Evolutionary conservation across 2,329 filamentous ascomycete genomes (phyloP).

Genomic region (Ophiosphaerella korrae): DNA sequence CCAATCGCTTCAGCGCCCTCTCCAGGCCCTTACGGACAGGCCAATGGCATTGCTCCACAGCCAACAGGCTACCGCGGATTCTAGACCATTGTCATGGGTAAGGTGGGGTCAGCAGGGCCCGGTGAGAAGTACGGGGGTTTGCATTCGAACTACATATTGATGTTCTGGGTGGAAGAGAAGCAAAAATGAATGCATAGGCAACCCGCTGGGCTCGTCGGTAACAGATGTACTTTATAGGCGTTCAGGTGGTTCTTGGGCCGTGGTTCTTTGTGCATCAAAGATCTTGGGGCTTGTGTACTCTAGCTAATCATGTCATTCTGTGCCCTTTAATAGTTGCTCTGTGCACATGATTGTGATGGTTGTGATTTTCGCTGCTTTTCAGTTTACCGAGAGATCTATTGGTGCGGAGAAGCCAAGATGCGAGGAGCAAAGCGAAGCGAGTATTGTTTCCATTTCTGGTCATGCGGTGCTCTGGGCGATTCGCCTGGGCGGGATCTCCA

Average conservation of each 20-base stretch:
- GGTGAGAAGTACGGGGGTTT: slow-evolving; percentile 1
- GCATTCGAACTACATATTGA: slow-evolving; percentile 33
- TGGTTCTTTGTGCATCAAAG: slow-evolving; percentile 21
- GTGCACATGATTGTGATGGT: background rate
- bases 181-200: slow-evolving; percentile 31
- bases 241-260: slow-evolving; percentile 26
- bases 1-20: slow-evolving; percentile 64
- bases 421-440: background rate
- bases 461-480: slow-evolving; percentile 13
- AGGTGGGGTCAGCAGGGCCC: background rate
- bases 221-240: slow-evolving; percentile 38
- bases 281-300: slow-evolving; percentile 31
- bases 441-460: slow-evolving; percentile 14
- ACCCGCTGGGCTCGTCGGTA: slow-evolving; percentile 18
- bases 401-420: slow-evolving; percentile 4
- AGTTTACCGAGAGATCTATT: no score
- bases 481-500: slow-evolving; percentile 12
- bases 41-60: slow-evolving; percentile 89
- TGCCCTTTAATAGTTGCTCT: background rate
- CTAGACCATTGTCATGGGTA: slow-evolving; percentile 19
- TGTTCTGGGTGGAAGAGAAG: slow-evolving; percentile 23
- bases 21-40: slow-evolving; percentile 73
- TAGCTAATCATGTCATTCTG: slow-evolving; percentile 26
- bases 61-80: slow-evolving; percentile 65
- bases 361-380: background rate